phyloP scores from a whole-genome alignment of 768 basidiomycete species.

The Lentinula lateritia region DNA sequence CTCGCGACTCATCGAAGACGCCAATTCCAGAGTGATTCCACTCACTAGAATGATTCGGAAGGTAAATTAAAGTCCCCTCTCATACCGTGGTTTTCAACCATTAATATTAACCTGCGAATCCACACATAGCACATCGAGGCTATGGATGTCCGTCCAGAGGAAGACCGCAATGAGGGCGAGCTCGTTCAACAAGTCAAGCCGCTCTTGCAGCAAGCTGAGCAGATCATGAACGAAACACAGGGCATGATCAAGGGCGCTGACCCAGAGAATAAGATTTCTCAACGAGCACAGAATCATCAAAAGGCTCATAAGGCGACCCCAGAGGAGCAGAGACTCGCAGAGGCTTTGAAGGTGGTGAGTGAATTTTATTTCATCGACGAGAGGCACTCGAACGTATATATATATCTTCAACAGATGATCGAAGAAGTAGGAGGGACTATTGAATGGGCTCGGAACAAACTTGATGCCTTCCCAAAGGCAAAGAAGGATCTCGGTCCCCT shows the following conservation, averaged over 20 bases:
- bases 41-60: conserved; percentile 30
- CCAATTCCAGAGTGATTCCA: conserved; percentile 23
- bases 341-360: conserved; percentile 29
- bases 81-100: neutral
- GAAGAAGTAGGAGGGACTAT: conserved; percentile 32
- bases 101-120: neutral
- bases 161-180: conserved; percentile 25
- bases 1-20: conserved; percentile 27
- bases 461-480: conserved; percentile 30
- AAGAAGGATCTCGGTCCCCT: conserved; percentile 32
- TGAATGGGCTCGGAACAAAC: conserved; percentile 31
- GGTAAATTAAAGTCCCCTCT: conserved; percentile 28
- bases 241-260: conserved; percentile 30
- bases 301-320: conserved; percentile 30
- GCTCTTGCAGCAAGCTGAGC: conserved; percentile 30
- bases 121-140: conserved; percentile 29
- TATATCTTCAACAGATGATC: conserved; percentile 18
- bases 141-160: conserved; percentile 24
- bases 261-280: conserved; percentile 26
- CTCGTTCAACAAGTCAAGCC: conserved; percentile 30
- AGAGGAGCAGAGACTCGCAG: conserved; percentile 32
- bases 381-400: neutral
- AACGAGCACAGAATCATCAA: conserved; percentile 27
- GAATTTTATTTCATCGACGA: no score
- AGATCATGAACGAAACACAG: conserved; percentile 31